These are phyloP conservation scores for Lipomyces orientalis DNA, from an alignment of 805 yeast species.

Conservation along the genomic window DNA sequence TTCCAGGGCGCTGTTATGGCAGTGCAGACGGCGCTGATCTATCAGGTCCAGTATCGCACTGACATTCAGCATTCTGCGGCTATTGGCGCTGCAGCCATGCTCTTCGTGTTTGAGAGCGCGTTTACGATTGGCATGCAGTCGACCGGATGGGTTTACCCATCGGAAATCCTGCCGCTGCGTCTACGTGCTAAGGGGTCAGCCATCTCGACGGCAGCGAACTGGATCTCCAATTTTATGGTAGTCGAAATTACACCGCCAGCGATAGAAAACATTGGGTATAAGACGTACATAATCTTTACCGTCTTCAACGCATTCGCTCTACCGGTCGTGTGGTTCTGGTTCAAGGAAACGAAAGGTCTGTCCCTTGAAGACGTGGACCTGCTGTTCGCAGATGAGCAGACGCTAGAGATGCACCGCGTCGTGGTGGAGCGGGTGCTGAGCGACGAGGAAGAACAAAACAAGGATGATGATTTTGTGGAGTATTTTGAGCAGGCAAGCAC, in stretches of 20 bases:
- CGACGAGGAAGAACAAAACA: not conserved
- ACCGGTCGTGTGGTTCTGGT: conserved; percentile 20
- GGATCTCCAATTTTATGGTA: conserved; percentile 22
- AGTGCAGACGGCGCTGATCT: conserved; percentile 22
- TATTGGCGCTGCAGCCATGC: conserved; percentile 30
- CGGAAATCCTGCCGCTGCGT: conserved; percentile 24
- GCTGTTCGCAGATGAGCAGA: conserved; percentile 15
- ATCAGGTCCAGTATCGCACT: conserved; percentile 25
- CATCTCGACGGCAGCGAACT: conserved; percentile 24
- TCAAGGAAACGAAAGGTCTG: conserved; percentile 42
- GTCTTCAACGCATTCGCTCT: conserved; percentile 48
- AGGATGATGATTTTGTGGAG: not conserved
- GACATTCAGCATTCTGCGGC: conserved; percentile 15
- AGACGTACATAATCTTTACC: conserved; percentile 67
- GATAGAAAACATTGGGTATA: conserved; percentile 55
- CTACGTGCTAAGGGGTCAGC: conserved; percentile 20
- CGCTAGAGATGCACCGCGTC: conserved; percentile 13
- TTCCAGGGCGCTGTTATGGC: conserved; percentile 27
- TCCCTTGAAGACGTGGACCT: conserved; percentile 43
- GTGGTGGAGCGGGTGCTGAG: not conserved
- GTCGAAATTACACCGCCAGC: conserved; percentile 58
- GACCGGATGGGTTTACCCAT: conserved; percentile 26
- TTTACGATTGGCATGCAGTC: conserved; percentile 31
- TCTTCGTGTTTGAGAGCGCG: conserved; percentile 27
- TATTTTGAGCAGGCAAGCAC: not conserved